phyloP scores from a whole-genome alignment of 164 flowering plant genomes.

The Kingdonia uniflora region DNA sequence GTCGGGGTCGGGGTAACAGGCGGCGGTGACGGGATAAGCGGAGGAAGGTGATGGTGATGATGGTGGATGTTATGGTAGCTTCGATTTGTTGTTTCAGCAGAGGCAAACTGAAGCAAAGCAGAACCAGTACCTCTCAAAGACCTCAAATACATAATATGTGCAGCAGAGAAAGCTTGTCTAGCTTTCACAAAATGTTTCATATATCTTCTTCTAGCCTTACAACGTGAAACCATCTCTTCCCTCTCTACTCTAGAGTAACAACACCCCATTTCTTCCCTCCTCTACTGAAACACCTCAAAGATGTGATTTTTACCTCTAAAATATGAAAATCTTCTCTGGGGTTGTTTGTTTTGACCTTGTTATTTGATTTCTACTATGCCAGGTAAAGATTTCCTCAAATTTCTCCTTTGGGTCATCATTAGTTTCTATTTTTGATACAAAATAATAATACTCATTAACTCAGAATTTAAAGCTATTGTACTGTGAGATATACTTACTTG shows the following conservation, averaged over 20 bases:
- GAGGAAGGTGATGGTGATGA: constrained; percentile 18
- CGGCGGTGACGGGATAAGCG: constrained; percentile 26
- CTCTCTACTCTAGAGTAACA: constrained; percentile 61
- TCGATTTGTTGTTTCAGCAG: constrained; percentile 42
- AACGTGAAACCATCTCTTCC: constrained; percentile 69
- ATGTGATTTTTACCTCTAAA: neutral
- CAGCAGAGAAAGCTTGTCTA: constrained; percentile 58
- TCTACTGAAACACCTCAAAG: neutral
- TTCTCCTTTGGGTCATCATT: too few species aligned
- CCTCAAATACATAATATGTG: constrained; percentile 59
- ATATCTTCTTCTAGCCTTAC: constrained; percentile 78
- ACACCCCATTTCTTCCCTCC: constrained; percentile 47
- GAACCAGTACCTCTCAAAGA: constrained; percentile 74
- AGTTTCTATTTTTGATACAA: too few species aligned
- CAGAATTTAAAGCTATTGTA: too few species aligned
- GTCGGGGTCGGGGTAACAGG: constrained; percentile 11
- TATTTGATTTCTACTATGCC: too few species aligned
- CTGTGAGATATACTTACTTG: too few species aligned
- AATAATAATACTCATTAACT: too few species aligned
- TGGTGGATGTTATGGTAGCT: constrained; percentile 18
- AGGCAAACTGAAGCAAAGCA: constrained; percentile 78
- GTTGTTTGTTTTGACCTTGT: too few species aligned
- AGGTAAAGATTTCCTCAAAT: too few species aligned
- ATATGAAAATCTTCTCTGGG: neutral
- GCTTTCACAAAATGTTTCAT: constrained; percentile 81